Conservation (phyloP, 352 stramenopile species). For the Globisporangium canariense region DNA sequence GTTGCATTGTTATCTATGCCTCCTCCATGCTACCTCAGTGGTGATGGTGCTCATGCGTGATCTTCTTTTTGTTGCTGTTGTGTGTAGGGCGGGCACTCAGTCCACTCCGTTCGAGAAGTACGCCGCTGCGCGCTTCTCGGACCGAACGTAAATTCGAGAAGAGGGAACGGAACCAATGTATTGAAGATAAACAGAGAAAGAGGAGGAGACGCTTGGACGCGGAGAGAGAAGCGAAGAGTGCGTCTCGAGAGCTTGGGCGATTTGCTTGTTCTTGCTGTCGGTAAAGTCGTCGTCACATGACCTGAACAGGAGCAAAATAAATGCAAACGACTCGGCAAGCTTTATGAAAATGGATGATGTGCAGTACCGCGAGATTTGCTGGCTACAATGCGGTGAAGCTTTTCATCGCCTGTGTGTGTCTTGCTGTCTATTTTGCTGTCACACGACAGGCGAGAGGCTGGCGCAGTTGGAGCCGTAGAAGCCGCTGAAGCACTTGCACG, state of each 20-base stretch:
- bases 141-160: conserved; percentile 39
- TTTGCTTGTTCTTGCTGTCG: neutral
- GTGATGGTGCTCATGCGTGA: neutral
- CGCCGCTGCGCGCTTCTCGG: conserved; percentile 37
- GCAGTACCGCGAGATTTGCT: neutral
- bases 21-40: no score
- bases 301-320: conserved; percentile 3
- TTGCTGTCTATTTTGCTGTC: neutral
- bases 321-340: neutral
- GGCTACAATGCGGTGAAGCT: no score
- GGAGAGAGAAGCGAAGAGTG: neutral
- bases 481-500: conserved; percentile 65
- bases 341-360: neutral
- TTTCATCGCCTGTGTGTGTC: neutral
- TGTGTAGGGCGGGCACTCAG: conserved; percentile 39
- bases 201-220: neutral
- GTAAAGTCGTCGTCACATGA: conserved; percentile 7
- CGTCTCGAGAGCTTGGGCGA: neutral
- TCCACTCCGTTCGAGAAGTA: conserved; percentile 69
- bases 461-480: conserved; percentile 82
- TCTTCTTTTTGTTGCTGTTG: neutral
- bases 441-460: conserved; percentile 53
- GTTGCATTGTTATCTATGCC: conserved; percentile 9
- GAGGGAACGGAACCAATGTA: conserved; percentile 1
- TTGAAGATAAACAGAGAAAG: conserved; percentile 13